A percentile compares a stretch with the other conserved stretches of the same genome.
phyloP scores from a whole-genome alignment of 1,139 yeast species.

The Magnusiomyces sp. region DNA sequence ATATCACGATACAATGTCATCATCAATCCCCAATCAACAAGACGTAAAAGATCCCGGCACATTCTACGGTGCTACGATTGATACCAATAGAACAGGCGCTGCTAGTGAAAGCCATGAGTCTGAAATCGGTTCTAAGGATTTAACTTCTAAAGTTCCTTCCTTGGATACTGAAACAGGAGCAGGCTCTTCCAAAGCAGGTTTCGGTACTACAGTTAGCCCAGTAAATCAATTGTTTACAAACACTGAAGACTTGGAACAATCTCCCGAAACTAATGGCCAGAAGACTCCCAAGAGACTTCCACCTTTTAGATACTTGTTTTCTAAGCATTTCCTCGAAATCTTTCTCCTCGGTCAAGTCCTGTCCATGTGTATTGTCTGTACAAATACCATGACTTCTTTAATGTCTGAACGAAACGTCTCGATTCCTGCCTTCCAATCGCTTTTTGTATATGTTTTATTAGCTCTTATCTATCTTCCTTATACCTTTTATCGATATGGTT shows the following conservation, averaged over 20 bases:
- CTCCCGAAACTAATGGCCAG: neutral
- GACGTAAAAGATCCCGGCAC: neutral
- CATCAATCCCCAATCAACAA: neutral
- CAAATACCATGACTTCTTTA: conserved; percentile 37
- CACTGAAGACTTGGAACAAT: neutral
- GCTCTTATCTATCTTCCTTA: conserved; percentile 34
- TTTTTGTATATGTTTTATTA: conserved; percentile 35
- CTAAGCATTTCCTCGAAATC: conserved; percentile 35
- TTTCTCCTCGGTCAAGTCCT: conserved; percentile 37
- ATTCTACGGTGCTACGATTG: neutral
- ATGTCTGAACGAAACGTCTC: conserved; percentile 33
- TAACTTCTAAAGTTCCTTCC: neutral
- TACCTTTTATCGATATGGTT: conserved; percentile 34
- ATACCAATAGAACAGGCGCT: neutral
- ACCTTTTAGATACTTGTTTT: conserved; percentile 29
- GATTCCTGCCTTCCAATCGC: conserved; percentile 39
- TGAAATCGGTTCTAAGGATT: neutral
- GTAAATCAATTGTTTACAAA: neutral
- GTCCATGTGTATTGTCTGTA: conserved; percentile 36
- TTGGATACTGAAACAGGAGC: neutral
- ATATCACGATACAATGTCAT: neutral
- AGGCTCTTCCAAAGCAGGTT: neutral
- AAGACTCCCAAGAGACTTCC: neutral
- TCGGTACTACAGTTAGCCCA: neutral
- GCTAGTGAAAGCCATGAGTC: neutral